Conservation (phyloP, 2,329 filamentous ascomycete species). For the Dendrostoma leiphaemia region DNA sequence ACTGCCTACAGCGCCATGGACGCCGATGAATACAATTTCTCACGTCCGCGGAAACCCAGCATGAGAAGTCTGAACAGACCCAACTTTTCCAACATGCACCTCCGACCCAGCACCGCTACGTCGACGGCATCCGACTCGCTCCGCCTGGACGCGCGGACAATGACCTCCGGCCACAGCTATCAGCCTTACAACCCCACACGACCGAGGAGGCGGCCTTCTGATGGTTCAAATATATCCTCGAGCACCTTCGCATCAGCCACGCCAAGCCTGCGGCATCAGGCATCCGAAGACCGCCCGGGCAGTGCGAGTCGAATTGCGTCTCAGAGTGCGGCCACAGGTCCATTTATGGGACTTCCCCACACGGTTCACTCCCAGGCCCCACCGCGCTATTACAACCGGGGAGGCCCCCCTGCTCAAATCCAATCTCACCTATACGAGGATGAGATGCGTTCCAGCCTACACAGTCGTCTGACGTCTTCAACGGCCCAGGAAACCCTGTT, state of each 20-base stretch:
- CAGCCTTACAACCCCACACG: constrained; percentile 1
- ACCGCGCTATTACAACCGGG: constrained; percentile 11
- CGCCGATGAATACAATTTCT: constrained; percentile 53
- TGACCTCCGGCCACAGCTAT: constrained; percentile 1
- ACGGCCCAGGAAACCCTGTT: constrained; percentile 54
- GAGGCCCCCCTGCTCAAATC: constrained; percentile 17
- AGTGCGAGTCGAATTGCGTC: constrained; percentile 16
- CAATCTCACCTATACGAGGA: constrained; percentile 46
- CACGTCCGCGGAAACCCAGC: constrained; percentile 56
- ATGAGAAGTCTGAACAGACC: constrained; percentile 33
- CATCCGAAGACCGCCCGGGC: constrained; percentile 15
- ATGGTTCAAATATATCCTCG: constrained; percentile 15
- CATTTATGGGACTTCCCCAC: constrained; percentile 18
- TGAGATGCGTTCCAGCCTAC: constrained; percentile 54
- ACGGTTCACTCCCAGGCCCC: constrained; percentile 15
- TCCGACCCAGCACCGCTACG: constrained; percentile 15
- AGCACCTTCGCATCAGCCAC: constrained; percentile 10
- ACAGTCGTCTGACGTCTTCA: constrained; percentile 54
- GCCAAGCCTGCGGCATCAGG: constrained; percentile 14
- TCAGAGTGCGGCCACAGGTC: constrained; percentile 18
- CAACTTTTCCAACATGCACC: constrained; percentile 11
- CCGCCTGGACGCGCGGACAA: constrained; percentile 12
- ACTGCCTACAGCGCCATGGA: constrained; percentile 28
- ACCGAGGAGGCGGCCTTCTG: constrained; percentile 12
- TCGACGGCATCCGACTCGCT: constrained; percentile 15